Evolutionary conservation across 805 yeast genomes (phyloP), one percentile per base, ranked within the genome.

Genomic region (Starmera dryadoides): DNA sequence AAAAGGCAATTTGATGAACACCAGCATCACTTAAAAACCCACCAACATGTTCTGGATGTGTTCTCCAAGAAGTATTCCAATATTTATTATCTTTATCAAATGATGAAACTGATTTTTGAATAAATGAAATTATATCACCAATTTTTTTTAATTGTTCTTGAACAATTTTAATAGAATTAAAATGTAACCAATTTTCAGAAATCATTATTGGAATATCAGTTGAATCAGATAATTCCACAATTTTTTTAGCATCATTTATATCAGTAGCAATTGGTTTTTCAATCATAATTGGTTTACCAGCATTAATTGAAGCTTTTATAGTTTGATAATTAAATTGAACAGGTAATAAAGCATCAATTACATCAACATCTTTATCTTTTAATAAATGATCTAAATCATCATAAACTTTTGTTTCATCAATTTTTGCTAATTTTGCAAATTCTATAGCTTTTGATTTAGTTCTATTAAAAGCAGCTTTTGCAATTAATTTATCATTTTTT

Each of bases 181-280:
- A 72, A 61, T 73, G 86, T 37, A 79, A 68, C 86, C 89, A 87
- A 60, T 88, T 87, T 60, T 88, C 96, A 53, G 83, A 77, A 32
- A 88, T 69, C 38, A 77, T 71, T 34, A 87, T 73, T 14, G 88
- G 86, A 28, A 83, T 50, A 19, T 75, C 74, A 20, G 86, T 63
- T 6, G 66, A 51, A 35, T 68, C 70, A 28, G 87, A 62, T 32
- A 87, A 52, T 43, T 75, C 56, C 33, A 87, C 95, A 41, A 88
- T 74, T 58, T 84, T 80, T 42, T 66, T 68, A 20, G 95, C 95
- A 57, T 86, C 93, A 14, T 68, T 72, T 53, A 88, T 60, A 43
- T 72, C 78, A 32, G 93, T 93, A 29, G 95, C 91, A 58, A 88
- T 78, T 43, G 96, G 96, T 62, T 88, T 88, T 58, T 88, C 96